phyloP scores from a whole-genome alignment of 2,329 filamentous ascomycete species.

The Dothistroma septosporum region DNA sequence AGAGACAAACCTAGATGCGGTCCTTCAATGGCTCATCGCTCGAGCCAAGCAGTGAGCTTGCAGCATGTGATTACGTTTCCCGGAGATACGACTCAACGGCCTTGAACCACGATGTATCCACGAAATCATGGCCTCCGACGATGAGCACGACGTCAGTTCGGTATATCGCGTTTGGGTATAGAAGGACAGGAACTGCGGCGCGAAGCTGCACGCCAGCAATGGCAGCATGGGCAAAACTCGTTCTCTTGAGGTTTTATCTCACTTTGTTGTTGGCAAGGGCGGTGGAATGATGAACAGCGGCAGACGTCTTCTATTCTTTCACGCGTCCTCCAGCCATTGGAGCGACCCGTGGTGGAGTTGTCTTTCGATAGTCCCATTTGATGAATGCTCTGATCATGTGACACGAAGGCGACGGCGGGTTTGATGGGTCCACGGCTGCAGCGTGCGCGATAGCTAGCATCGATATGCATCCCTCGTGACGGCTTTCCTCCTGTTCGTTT shows the following conservation, averaged over 20 bases:
- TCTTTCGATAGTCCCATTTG: neutral
- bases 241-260: constrained; percentile 7
- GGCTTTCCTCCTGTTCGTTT: neutral
- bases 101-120: constrained; percentile 18
- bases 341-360: constrained; percentile 3
- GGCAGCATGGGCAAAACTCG: constrained; percentile 23
- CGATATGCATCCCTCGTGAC: constrained; percentile 7
- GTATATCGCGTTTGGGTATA: constrained; percentile 20
- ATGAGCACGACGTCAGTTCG: constrained; percentile 15
- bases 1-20: constrained; percentile 96
- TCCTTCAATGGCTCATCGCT: constrained; percentile 93
- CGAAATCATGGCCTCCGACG: constrained; percentile 17
- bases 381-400: constrained; percentile 4
- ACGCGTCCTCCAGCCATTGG: neutral
- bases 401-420: constrained; percentile 8
- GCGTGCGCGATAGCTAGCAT: constrained; percentile 7
- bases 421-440: constrained; percentile 4
- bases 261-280: constrained; percentile 1
- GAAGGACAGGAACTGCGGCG: constrained; percentile 23
- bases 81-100: constrained; percentile 19
- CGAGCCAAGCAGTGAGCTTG: constrained; percentile 64
- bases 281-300: neutral
- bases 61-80: constrained; percentile 12
- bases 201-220: constrained; percentile 37
- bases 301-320: constrained; percentile 4